phyloP scores from a whole-genome alignment of 2,329 filamentous ascomycete genomes.

The Raffaelea ambrosiae region DNA sequence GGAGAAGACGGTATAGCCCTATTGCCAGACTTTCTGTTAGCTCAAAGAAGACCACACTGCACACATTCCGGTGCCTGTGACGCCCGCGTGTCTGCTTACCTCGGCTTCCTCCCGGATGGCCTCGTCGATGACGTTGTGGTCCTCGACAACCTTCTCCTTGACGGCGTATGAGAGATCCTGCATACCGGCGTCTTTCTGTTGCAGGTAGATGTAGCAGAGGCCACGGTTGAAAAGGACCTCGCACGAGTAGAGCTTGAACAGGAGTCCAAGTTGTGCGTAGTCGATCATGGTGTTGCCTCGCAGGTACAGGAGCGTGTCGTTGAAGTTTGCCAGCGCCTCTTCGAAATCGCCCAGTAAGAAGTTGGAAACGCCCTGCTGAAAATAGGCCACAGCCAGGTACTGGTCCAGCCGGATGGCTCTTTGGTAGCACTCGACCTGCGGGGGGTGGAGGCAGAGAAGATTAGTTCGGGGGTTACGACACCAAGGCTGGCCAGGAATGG shows the following conservation, averaged over 20 bases:
- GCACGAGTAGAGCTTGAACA: constrained; percentile 95
- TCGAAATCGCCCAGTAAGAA: constrained; percentile 96
- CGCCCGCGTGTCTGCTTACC: no score
- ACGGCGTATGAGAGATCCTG: constrained; percentile 84
- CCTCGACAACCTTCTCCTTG: constrained; percentile 91
- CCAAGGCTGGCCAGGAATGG: no score
- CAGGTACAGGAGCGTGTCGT: constrained; percentile 90
- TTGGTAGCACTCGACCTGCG: constrained; percentile 88
- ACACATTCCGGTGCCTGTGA: no score
- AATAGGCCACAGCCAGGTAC: constrained; percentile 95
- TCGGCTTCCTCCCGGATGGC: constrained; percentile 89
- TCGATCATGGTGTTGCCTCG: constrained; percentile 96
- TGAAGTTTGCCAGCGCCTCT: constrained; percentile 95
- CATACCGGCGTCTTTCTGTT: constrained; percentile 83
- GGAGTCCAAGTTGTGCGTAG: constrained; percentile 88
- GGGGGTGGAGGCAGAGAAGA: no score
- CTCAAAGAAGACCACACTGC: no score
- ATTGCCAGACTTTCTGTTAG: no score
- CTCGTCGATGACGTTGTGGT: constrained; percentile 97
- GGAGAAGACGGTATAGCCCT: constrained; percentile 98
- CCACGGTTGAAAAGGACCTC: constrained; percentile 97
- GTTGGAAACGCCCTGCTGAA: constrained; percentile 97
- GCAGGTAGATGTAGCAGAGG: constrained; percentile 93
- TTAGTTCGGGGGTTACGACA: no score
- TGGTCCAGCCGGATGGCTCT: constrained; percentile 83